Conservation (phyloP, 2,329 filamentous ascomycete genomes). For the Cladosporium sp. region DNA sequence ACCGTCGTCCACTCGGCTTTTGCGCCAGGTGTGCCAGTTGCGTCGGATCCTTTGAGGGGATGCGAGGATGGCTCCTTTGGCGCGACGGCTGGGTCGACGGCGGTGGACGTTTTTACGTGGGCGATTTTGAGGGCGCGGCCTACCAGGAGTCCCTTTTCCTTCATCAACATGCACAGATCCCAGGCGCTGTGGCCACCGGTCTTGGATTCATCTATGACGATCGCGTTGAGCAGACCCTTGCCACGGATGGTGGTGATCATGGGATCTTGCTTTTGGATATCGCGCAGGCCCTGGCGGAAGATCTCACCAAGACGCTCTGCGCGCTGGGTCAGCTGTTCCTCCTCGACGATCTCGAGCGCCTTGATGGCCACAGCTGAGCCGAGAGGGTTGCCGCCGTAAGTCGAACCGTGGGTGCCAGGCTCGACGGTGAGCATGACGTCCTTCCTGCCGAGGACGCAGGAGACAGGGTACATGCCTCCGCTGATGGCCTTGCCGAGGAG, state of each 20-base stretch:
- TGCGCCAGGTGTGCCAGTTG: background rate
- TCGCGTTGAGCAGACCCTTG: conserved; percentile 91
- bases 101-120: conserved; percentile 20
- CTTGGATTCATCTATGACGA: conserved; percentile 88
- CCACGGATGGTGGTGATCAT: conserved; percentile 80
- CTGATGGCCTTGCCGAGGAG: conserved; percentile 96
- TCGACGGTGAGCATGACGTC: conserved; percentile 95
- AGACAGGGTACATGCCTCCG: conserved; percentile 98
- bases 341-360: conserved; percentile 86
- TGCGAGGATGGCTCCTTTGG: background rate
- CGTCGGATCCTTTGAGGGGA: conserved; percentile 1
- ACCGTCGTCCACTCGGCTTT: conserved; percentile 12
- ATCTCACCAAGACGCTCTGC: conserved; percentile 75
- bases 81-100: background rate
- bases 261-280: conserved; percentile 62
- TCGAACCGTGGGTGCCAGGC: conserved; percentile 93
- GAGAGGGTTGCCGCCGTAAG: conserved; percentile 96
- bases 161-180: conserved; percentile 94
- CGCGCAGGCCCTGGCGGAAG: conserved; percentile 73
- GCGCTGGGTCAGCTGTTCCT: conserved; percentile 79
- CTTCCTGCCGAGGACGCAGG: conserved; percentile 78
- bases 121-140: conserved; percentile 38
- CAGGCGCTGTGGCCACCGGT: conserved; percentile 83
- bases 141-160: conserved; percentile 89
- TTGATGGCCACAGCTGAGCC: conserved; percentile 94